A percentile compares a stretch with the other conserved stretches of the same genome.
These are phyloP conservation scores for Datisca glomerata DNA, from an alignment of 306 rosid genomes.

Conservation along the genomic window DNA sequence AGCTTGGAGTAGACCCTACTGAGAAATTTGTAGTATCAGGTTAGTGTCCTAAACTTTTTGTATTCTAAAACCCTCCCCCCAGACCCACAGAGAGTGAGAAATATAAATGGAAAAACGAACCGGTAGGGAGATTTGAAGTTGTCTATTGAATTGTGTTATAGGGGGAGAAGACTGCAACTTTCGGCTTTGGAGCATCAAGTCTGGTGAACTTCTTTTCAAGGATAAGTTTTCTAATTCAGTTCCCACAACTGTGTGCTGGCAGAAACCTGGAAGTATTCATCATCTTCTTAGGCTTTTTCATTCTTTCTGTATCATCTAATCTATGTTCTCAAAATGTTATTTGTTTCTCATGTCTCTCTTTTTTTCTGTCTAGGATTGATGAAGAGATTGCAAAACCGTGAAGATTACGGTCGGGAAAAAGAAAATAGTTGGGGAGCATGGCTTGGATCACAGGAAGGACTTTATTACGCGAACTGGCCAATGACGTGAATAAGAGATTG, in stretches of 20 bases:
- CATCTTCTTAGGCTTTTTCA: constrained; percentile 1
- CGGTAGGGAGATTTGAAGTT: too few relatives aligned
- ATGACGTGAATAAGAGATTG: constrained; percentile 3
- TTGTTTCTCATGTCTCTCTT: constrained; percentile 6
- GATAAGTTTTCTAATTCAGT: constrained; percentile 51
- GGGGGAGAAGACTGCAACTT: constrained; percentile 90
- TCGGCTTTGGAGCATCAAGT: constrained; percentile 71
- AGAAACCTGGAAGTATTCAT: constrained; percentile 17
- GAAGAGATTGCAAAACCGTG: constrained; percentile 8
- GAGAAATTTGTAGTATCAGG: constrained; percentile 83
- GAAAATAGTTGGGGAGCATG: constrained; percentile 42
- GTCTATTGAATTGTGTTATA: constrained; percentile 21
- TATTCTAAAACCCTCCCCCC: too few relatives aligned
- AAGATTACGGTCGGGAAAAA: constrained; percentile 7
- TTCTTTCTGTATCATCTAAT: neutral
- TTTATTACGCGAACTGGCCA: constrained; percentile 53
- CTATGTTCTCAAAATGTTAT: constrained; percentile 2
- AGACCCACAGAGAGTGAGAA: too few relatives aligned
- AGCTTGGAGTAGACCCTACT: constrained; percentile 68
- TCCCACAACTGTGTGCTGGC: constrained; percentile 65
- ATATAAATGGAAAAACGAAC: too few relatives aligned
- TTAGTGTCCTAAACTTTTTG: too few relatives aligned
- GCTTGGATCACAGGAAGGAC: constrained; percentile 75
- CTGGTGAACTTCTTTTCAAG: constrained; percentile 80
- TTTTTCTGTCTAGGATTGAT: constrained; percentile 3